These are phyloP conservation scores for Epichloe sp. DNA, from an alignment of 2,329 filamentous ascomycete species.

Conservation along the genomic window DNA sequence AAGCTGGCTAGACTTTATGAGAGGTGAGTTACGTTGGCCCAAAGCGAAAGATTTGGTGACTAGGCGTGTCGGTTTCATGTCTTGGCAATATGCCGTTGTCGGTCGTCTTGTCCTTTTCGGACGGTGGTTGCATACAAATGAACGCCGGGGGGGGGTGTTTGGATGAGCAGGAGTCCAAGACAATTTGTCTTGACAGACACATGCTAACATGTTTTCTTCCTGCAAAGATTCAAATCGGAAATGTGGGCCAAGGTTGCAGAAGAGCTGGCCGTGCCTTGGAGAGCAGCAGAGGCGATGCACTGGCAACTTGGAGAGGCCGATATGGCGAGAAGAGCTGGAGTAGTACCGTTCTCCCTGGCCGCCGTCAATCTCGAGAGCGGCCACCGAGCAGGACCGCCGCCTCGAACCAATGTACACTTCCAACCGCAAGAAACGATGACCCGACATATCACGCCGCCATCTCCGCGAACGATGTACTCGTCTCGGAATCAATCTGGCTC, in stretches of 20 bases:
- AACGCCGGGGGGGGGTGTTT: too few relatives aligned
- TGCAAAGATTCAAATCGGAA: conserved; percentile 75
- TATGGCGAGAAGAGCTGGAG: conserved; percentile 85
- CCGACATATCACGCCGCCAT: conserved; percentile 28
- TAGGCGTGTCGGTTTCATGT: background rate
- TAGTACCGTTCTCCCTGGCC: conserved; percentile 71
- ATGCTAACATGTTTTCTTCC: background rate
- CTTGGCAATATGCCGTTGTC: too few relatives aligned
- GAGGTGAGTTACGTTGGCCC: conserved; percentile 46
- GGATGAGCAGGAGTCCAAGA: too few relatives aligned
- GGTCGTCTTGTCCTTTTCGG: too few relatives aligned
- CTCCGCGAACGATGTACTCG: conserved; percentile 28
- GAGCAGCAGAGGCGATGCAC: conserved; percentile 94
- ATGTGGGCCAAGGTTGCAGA: conserved; percentile 97
- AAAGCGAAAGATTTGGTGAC: background rate
- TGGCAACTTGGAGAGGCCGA: conserved; percentile 91
- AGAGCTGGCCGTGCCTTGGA: conserved; percentile 90
- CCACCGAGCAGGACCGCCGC: conserved; percentile 26
- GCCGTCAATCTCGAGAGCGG: conserved; percentile 35
- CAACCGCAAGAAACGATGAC: conserved; percentile 34
- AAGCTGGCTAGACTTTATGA: conserved; percentile 91
- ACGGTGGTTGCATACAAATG: too few relatives aligned
- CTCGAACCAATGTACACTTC: conserved; percentile 27
- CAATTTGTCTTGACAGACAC: background rate
- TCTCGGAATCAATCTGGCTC: conserved; percentile 21